Conservation (phyloP, 148 eudicot genomes). For the Vaccinium darrowii region DNA sequence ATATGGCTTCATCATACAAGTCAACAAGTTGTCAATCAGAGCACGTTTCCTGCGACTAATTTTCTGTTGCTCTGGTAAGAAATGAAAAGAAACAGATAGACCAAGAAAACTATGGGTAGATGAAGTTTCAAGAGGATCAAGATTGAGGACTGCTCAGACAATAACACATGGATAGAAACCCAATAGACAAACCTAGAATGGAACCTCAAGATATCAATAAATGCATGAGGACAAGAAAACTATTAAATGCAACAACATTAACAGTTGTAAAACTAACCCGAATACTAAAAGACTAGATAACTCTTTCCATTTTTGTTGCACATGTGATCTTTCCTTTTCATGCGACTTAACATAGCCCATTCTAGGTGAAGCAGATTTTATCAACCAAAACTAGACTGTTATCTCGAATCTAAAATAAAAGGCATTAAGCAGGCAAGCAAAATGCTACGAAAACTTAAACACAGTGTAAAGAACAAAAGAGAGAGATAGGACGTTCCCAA, state of each 20-base stretch:
- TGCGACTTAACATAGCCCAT: not conserved
- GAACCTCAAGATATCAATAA: not conserved
- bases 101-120: not conserved
- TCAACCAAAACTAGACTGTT: not conserved
- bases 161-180: not conserved
- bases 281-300: not conserved
- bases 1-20: not conserved
- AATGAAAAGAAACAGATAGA: not conserved
- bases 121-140: not conserved
- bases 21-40: not conserved
- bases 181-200: conserved; percentile 9
- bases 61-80: not conserved
- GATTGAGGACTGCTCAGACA: not conserved
- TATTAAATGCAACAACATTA: not conserved
- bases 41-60: not conserved
- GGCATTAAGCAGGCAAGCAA: not conserved
- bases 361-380: not conserved
- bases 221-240: not conserved
- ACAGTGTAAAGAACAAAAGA: not conserved
- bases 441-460: not conserved
- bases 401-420: not conserved
- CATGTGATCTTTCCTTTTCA: not conserved
- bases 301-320: not conserved
- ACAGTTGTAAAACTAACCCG: not conserved
- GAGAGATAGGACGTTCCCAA: not conserved